Evolutionary conservation across 2,329 filamentous ascomycete species (phyloP), one percentile per base, ranked within the genome.

Genomic region (Colletotrichum navitas): DNA sequence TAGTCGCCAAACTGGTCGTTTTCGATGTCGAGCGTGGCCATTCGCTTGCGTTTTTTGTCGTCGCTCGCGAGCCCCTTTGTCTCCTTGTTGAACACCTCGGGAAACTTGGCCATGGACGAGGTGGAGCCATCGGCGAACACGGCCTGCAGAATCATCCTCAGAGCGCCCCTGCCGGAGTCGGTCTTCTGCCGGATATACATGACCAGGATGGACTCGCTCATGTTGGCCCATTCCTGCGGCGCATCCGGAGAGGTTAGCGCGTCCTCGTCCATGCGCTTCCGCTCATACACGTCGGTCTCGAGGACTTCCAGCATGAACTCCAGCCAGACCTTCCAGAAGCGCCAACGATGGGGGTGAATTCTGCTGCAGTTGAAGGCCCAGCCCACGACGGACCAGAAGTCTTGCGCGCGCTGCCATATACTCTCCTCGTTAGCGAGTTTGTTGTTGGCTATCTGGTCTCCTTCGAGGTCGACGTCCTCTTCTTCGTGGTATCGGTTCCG

Each of bases 311-410:
- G 80, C 86, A 97, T 92, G 73, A 92, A 91, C 43, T 91, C 88
- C 18, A 98, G 84, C 93, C 94, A 97, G 10, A 89, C 81, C 75
- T 87, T 90, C 94, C 95, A 98, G 77, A 91, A 88, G 61, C 86
- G 87, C 95, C 96, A 98, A 26, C 95, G 88, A 51, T 88, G 86
- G 1, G 90, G 90, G 75, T 95, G 86, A 41, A 88, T 80, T 1
- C 92, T 87, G 63, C 94, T 95, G 82, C 95, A 98, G 78, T 95
- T 74, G 80, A 98, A 94, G 0, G 93, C 92, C 96, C 96, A 98
- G 4, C 95, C 96, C 0, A 96, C 87, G 0, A 93, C 89, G 52
- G 91, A 88, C 94, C 96, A 99, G 77, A 98, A 97, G 78, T 97
- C 94, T 72, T 93, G 90, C 0, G 92, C 93, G n/a, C 89, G 88